Base-by-base conservation (phyloP, 2,329 filamentous ascomycete species). In the Sarocladiaceae sp. region DNA sequence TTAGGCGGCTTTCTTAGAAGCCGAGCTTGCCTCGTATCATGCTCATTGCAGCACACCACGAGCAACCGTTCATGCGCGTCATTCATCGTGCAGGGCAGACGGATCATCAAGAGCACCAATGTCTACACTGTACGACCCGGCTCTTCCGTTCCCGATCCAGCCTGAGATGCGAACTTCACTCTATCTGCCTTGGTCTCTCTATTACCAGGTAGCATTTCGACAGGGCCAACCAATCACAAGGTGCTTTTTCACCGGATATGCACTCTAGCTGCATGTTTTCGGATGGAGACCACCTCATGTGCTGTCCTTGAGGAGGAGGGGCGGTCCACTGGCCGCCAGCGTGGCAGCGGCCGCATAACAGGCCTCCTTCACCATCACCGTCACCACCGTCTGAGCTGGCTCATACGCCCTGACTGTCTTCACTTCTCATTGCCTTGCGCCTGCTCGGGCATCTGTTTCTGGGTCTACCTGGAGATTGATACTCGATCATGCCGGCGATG, bases 271-370 rank as follows among this genome's bases (percentile, higher is more conserved):
- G 26, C 44, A 31, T 48, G 17, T 48, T 11, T 17, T 17, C 15
- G 44, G n/a, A 23, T 26, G 44, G n/a, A 23, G 44, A 48, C 26
- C 44, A 48, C 44, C 17, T 18, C 44, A 48, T 48, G 44, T 31
- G 44, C 22, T 48, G 44, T 48, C 26, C 25, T 8, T 20, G 26
- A 20, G 28, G 44, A 8, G n/a, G n/a, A 28, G 40, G 23, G 28
- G 6, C 10, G 28, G 26, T 33, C 47, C 47, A 50, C 40, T 23
- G 23, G 31, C 47, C 47, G 47, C 33, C 47, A 50, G 33, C 29
- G 47, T 50, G 47, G 47, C 47, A 36, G 29, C 29, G 47, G 47
- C 47, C 47, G 47, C 47, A 50, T 50, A 37, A 50, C 12, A 18
- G 47, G 47, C 47, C 47, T 50, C 29, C 47, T 33, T 50, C 47